Evolutionary conservation across 345 rosid genomes (phyloP).

Genomic region (Lepidium aucheri): DNA sequence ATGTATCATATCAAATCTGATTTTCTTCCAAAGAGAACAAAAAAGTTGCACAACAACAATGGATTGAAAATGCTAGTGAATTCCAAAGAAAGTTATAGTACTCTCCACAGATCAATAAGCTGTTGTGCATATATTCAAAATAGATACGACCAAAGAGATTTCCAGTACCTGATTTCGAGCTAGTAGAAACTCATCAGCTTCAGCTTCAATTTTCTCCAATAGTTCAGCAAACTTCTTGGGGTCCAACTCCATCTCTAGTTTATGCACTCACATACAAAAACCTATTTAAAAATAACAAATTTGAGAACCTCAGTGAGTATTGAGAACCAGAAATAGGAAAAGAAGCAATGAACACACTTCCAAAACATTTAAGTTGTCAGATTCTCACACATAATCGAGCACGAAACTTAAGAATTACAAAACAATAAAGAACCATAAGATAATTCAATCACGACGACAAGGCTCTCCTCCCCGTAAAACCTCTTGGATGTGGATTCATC

Average conservation of each 20-base stretch:
- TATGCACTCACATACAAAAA: too few species aligned
- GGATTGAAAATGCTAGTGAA: background rate
- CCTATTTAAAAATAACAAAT: too few species aligned
- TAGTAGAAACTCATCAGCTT: conserved; percentile 63
- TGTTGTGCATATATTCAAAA: background rate
- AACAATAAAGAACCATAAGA: too few species aligned
- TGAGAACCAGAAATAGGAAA: too few species aligned
- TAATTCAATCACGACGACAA: too few species aligned
- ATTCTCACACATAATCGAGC: conserved; percentile 1
- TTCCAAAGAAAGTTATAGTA: background rate
- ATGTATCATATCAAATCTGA: background rate
- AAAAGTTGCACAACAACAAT: background rate
- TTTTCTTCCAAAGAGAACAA: background rate
- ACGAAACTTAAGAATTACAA: too few species aligned
- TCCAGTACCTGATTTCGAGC: conserved; percentile 49
- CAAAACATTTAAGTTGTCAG: conserved; percentile 36
- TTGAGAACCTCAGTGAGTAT: too few species aligned
- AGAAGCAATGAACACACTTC: background rate
- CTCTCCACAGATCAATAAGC: background rate
- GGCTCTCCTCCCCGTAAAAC: too few species aligned
- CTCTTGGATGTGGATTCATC: too few species aligned
- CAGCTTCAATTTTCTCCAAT: conserved; percentile 55
- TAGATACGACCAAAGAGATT: background rate
- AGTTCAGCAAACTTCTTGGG: conserved; percentile 41
- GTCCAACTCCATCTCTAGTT: conserved; percentile 45